Percentiles rank a stretch among this genome's conserved stretches.
Conservation (phyloP, 1,284 basidiomycete species). For the Pseudozyma thailandica region DNA sequence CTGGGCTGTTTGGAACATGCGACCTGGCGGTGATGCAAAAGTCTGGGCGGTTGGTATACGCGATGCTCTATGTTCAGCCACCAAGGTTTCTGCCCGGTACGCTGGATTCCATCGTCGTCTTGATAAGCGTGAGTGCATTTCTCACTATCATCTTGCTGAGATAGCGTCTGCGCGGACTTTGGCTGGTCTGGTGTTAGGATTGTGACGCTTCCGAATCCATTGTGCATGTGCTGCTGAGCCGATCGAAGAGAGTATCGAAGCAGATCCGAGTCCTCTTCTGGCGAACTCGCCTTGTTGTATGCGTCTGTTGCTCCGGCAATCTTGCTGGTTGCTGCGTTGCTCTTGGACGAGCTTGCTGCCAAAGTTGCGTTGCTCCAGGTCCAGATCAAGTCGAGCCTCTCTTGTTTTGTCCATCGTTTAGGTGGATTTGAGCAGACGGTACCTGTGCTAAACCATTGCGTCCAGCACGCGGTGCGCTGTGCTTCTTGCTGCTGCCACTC, state of each 20-base stretch:
- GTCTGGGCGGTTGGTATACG: conserved; percentile 12
- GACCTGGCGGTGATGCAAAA: conserved; percentile 28
- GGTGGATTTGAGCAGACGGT: conserved; percentile 14
- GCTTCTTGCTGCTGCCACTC: too few species aligned
- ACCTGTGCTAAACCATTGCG: conserved; percentile 31
- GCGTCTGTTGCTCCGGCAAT: background rate
- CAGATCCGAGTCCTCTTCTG: conserved; percentile 12
- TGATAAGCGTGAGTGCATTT: conserved; percentile 16
- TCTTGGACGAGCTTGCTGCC: too few species aligned
- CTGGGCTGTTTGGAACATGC: conserved; percentile 4
- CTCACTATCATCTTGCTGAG: background rate
- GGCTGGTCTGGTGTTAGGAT: conserved; percentile 35
- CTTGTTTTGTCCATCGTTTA: conserved; percentile 10
- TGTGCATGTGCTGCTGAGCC: conserved; percentile 23
- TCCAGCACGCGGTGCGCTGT: conserved; percentile 9
- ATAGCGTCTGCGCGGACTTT: background rate
- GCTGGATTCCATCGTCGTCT: background rate
- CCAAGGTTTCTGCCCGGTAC: conserved; percentile 26
- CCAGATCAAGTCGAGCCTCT: conserved; percentile 27
- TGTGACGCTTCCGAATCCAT: conserved; percentile 28
- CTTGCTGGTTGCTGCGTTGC: background rate
- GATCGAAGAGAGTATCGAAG: conserved; percentile 40
- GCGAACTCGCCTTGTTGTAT: background rate
- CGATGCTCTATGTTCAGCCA: conserved; percentile 19
- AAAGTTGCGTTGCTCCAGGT: conserved; percentile 20